Base-by-base conservation (phyloP, 2,329 filamentous ascomycete genomes). In the Ophiostoma fasciatum region DNA sequence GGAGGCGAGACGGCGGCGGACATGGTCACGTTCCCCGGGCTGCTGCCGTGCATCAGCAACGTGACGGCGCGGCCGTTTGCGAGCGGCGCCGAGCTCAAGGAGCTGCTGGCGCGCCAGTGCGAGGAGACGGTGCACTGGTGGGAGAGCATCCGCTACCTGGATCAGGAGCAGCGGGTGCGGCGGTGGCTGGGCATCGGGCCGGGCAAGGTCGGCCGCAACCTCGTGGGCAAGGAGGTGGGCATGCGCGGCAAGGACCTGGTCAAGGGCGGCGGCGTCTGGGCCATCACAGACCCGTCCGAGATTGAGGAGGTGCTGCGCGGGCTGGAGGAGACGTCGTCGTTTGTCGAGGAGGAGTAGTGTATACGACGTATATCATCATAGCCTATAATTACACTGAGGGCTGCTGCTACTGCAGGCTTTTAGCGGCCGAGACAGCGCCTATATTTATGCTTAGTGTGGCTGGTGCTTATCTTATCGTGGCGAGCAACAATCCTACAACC, bases 51-150 rank as follows among this genome's bases (percentile, higher is more conserved):
- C 49, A 65, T 96, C 36, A 87, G 82, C 49, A 96, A 96, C 54
- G 80, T 94, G 29, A 80, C 77, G 7, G 87, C 80, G 4, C 60
- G 75, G 36, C 85, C 85, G 1, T 93, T 94, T 46, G 54, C 63
- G 44, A 82, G 71, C 45, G 75, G 73, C 47, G 73, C 74, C 28
- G 73, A 92, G 44, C 62, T 94, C 22, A 82, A 82, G 52, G 77
- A 92, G 43, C 59, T 92, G 31, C 62, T 94, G 33, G 78, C 85
- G 2, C 62, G 82, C 33, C 80, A 85, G 50, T 87, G 81, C 42
- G 74, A 90, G n/a, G 84, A 94, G 60, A 94, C 87, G 21, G 84
- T 96, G 28, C 68, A 73, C 40, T 96, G 88, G 88, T 94, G 87
- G 77, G 83, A 92, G 47, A 90, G 82, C 49, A 87, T 96, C 49